Evolutionary conservation across 768 basidiomycete species (phyloP).

Genomic region (Lactifluus echinatus): DNA sequence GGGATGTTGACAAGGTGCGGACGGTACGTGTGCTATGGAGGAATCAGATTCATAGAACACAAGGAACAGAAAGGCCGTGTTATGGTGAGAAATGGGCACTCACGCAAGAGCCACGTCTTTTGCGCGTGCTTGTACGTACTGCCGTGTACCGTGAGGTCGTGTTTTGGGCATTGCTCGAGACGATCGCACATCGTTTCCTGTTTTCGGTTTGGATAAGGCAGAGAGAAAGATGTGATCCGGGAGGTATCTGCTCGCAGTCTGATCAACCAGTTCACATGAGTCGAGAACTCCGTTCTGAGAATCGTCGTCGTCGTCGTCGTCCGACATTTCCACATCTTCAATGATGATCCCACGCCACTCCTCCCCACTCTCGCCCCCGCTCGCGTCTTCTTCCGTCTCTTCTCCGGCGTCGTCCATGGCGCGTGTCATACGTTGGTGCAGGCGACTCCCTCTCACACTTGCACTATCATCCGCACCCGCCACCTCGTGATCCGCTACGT

Average conservation of each 20-base stretch:
- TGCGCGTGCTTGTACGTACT: neutral
- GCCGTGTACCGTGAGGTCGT: constrained; percentile 4
- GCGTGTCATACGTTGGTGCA: constrained; percentile 16
- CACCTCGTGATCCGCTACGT: constrained; percentile 1
- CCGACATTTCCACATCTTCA: neutral
- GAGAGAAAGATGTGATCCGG: constrained; percentile 19
- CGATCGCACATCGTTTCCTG: neutral
- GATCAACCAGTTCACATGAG: neutral
- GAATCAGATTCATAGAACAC: constrained; percentile 7
- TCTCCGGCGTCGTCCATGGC: constrained; percentile 20
- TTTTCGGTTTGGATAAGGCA: constrained; percentile 2
- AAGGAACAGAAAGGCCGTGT: neutral
- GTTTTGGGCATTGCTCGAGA: neutral
- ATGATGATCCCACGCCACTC: constrained; percentile 12
- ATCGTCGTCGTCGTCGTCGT: constrained; percentile 2
- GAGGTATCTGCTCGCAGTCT: constrained; percentile 15
- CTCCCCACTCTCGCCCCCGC: constrained; percentile 2
- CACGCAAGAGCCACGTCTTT: constrained; percentile 21
- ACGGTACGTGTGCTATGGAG: constrained; percentile 13
- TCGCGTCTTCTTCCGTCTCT: neutral
- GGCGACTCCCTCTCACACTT: neutral
- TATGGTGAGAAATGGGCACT: neutral
- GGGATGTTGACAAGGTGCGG: constrained; percentile 16
- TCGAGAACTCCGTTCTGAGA: neutral
- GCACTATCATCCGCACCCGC: constrained; percentile 3